phyloP scores from a whole-genome alignment of 768 basidiomycete genomes.

The Russula abietina region DNA sequence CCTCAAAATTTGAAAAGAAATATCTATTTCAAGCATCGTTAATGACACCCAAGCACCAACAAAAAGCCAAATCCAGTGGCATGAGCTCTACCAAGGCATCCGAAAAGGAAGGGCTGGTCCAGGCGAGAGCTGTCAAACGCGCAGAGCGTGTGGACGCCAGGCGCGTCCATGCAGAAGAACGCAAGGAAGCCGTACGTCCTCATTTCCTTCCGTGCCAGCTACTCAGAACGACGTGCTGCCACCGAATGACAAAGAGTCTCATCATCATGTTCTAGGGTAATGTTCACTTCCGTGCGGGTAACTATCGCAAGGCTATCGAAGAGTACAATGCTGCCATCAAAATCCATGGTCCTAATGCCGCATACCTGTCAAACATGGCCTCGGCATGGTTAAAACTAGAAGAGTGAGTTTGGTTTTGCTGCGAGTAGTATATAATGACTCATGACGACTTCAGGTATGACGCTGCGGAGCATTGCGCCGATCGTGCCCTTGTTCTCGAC shows the following conservation, averaged over 20 bases:
- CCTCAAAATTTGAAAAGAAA: not conserved
- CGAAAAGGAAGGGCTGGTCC: not conserved
- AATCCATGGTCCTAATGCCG: conserved; percentile 35
- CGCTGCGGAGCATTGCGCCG: not conserved
- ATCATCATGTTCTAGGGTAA: conserved; percentile 37
- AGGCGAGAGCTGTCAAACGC: conserved; percentile 3
- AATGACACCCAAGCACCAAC: not conserved
- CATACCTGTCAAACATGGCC: conserved; percentile 40
- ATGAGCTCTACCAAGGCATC: not conserved
- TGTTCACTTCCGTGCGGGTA: conserved; percentile 34
- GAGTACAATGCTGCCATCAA: conserved; percentile 38
- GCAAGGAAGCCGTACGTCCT: conserved; percentile 8
- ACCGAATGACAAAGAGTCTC: not conserved
- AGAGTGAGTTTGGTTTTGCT: conserved; percentile 20
- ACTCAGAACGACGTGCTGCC: not conserved
- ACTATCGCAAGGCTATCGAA: conserved; percentile 36
- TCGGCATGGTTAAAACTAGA: conserved; percentile 41
- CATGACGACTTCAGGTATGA: not conserved
- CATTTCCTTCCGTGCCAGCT: not conserved
- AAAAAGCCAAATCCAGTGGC: not conserved
- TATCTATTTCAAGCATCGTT: not conserved
- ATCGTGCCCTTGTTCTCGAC: conserved; percentile 22
- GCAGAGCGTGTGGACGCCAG: not conserved
- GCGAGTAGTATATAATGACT: not conserved
- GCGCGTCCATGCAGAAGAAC: not conserved